Evolutionary conservation across 345 rosid genomes (phyloP).

Genomic region (Stellera chamaejasme): DNA sequence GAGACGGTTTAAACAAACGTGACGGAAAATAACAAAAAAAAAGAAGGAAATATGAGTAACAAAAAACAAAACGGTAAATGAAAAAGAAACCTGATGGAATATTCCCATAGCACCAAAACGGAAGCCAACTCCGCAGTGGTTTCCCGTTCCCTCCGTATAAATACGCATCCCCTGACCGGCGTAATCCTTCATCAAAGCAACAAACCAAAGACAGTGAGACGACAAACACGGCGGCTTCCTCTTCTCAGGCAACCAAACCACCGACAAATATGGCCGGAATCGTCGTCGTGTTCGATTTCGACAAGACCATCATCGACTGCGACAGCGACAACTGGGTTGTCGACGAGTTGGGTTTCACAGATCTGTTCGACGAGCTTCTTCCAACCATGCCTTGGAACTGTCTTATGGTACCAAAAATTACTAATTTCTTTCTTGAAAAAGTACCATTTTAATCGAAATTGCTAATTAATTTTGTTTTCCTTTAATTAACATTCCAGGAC

Average conservation of each 20-base stretch:
- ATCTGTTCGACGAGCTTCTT: conserved; percentile 70
- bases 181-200: neutral
- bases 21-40: conserved; percentile 2
- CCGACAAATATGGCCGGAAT: conserved; percentile 26
- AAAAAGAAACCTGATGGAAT: conserved; percentile 22
- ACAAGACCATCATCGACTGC: conserved; percentile 78
- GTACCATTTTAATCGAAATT: too few relatives aligned
- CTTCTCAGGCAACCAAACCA: neutral
- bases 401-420: conserved; percentile 43
- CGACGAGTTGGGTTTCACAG: conserved; percentile 68
- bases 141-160: conserved; percentile 21
- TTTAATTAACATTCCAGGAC: conserved; percentile 35
- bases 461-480: neutral
- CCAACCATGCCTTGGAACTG: conserved; percentile 92
- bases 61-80: too few relatives aligned
- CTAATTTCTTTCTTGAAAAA: neutral
- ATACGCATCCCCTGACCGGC: conserved; percentile 13
- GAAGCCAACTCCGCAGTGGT: neutral
- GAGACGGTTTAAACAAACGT: too few relatives aligned
- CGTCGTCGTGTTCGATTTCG: conserved; percentile 71
- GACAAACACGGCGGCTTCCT: neutral
- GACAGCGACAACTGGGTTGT: conserved; percentile 86
- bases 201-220: conserved; percentile 11
- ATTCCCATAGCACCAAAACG: conserved; percentile 31
- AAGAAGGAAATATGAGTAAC: neutral